Percentiles rank a stretch among this genome's conserved stretches.
phyloP scores from a whole-genome alignment of 2,329 filamentous ascomycete species.

The Hymenoscyphus linearis region DNA sequence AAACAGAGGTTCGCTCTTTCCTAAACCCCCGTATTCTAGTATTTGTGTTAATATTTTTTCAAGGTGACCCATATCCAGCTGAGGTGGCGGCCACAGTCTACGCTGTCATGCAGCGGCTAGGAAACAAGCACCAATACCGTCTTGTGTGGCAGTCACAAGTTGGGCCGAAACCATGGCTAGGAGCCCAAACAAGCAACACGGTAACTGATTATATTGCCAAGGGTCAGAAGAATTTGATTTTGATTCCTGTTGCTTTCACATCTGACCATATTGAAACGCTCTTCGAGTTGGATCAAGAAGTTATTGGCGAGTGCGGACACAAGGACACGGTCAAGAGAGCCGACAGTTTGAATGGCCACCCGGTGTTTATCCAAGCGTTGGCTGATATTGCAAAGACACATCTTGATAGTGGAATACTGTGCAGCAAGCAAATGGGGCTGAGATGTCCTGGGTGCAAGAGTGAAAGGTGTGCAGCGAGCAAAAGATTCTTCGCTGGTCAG shows the following conservation, averaged over 20 bases:
- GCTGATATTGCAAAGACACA: conserved; percentile 83
- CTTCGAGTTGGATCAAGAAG: conserved; percentile 88
- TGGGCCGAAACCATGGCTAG: conserved; percentile 90
- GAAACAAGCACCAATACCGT: conserved; percentile 84
- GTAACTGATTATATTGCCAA: conserved; percentile 86
- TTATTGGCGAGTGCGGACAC: conserved; percentile 81
- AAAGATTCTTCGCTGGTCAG: conserved; percentile 51
- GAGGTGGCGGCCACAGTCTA: conserved; percentile 95
- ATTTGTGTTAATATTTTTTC: conserved; percentile 11
- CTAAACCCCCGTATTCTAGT: neutral
- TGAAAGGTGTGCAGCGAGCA: conserved; percentile 76
- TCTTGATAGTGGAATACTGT: conserved; percentile 60
- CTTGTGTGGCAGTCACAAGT: conserved; percentile 98
- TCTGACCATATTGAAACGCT: conserved; percentile 99
- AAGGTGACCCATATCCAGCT: conserved; percentile 90
- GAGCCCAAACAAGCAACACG: conserved; percentile 84
- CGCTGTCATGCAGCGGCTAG: conserved; percentile 89
- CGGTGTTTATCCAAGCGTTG: conserved; percentile 83
- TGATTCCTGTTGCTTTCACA: conserved; percentile 95
- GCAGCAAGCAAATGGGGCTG: conserved; percentile 80
- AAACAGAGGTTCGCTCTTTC: conserved; percentile 62
- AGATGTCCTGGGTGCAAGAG: conserved; percentile 92
- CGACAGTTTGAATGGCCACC: conserved; percentile 87
- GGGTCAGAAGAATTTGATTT: conserved; percentile 82
- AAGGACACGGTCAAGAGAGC: conserved; percentile 79